These are phyloP conservation scores for Eimeria acervulina DNA, from an alignment of 169 alveolate genomes.

Conservation along the genomic window DNA sequence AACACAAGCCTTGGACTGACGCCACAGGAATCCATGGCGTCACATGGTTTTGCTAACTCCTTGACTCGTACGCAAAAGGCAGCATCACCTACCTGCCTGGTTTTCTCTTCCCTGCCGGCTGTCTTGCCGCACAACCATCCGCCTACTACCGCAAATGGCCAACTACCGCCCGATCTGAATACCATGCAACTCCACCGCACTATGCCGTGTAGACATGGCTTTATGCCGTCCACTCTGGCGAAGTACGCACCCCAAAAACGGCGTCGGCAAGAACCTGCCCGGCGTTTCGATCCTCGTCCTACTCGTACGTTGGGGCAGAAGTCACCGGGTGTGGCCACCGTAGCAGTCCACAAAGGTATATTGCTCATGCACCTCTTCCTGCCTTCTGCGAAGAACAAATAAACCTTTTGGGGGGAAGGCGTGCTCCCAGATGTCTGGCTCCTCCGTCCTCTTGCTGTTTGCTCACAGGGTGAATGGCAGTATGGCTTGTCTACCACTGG, in stretches of 20 bases:
- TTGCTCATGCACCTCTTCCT: not conserved
- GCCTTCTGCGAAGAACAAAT: not conserved
- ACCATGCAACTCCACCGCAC: not conserved
- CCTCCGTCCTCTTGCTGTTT: not conserved
- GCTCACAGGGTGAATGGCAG: not conserved
- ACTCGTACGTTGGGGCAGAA: not conserved
- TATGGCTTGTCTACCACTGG: not conserved
- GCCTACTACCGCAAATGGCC: not conserved
- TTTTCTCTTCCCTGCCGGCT: not conserved
- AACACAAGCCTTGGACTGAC: not conserved
- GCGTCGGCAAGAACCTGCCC: not conserved
- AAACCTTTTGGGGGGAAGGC: not conserved
- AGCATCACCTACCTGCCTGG: not conserved
- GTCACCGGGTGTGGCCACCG: not conserved
- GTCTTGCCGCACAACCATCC: not conserved
- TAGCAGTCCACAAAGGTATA: not conserved
- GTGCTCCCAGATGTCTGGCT: not conserved
- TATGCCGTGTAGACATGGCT: not conserved
- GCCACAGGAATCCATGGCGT: not conserved
- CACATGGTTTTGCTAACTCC: not conserved
- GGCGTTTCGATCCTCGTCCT: not conserved
- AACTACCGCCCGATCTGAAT: not conserved
- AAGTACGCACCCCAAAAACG: not conserved
- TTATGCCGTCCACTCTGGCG: not conserved
- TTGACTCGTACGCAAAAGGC: not conserved